These are phyloP conservation scores for Talaromyces sp. DNA, from an alignment of 2,329 filamentous ascomycete species.

Conservation along the genomic window DNA sequence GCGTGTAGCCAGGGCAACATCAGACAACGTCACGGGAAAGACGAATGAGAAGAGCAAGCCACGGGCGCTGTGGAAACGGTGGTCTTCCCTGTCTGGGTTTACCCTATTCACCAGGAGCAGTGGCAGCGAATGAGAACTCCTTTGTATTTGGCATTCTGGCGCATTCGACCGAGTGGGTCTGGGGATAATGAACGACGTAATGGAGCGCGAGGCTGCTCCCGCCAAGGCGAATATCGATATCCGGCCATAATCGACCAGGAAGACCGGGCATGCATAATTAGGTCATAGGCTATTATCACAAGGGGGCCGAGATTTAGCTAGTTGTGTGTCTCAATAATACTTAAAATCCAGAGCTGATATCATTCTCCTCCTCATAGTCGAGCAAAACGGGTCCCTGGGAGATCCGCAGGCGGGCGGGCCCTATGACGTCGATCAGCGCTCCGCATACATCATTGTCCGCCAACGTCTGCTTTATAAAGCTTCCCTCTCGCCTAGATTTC, in stretches of 20 bases:
- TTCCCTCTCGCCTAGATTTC: neutral
- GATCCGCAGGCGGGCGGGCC: conserved; percentile 6
- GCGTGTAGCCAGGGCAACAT: neutral
- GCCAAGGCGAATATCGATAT: neutral
- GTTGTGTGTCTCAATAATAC: neutral
- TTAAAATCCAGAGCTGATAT: neutral
- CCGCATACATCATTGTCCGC: conserved; percentile 10
- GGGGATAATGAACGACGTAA: neutral
- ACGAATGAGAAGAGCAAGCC: conserved; percentile 3
- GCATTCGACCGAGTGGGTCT: neutral
- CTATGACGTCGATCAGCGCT: conserved; percentile 13
- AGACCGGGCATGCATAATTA: neutral
- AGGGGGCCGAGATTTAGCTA: neutral
- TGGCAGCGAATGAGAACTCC: neutral
- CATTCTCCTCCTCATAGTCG: neutral
- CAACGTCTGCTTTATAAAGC: neutral
- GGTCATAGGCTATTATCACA: neutral
- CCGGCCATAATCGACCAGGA: neutral
- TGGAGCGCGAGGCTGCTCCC: neutral
- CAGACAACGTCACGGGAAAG: conserved; percentile 1
- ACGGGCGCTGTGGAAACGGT: conserved; percentile 10
- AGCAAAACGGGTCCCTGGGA: conserved; percentile 6
- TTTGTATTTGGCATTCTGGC: neutral
- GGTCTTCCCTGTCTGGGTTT: conserved; percentile 7
- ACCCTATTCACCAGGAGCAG: conserved; percentile 2